Evolutionary conservation across 495 filamentous ascomycete genomes (phyloP), one percentile per base, ranked within the genome.

Genomic region (Annulohypoxylon bovei): DNA sequence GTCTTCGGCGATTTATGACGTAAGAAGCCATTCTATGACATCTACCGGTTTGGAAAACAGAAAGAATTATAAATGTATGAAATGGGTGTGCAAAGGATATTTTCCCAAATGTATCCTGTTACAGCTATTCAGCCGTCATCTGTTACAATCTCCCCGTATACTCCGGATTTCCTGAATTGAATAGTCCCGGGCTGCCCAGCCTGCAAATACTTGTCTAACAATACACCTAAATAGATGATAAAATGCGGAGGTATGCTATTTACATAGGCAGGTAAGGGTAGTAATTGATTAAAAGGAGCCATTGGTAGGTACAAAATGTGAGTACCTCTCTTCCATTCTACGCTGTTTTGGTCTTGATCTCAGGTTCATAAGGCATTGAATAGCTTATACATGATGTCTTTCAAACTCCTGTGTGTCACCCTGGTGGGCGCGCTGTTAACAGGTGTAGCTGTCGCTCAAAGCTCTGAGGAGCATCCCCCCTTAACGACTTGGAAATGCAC

Each of bases 401-500:
- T 53, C 57, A 74, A 76, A 64, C 42, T 76, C 37, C 52, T 70
- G 4, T 68, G 65, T 50, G 50, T 53, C 32, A 35, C 70, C 62
- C 57, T 77, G 16, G 16, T 62, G 60, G 57, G 60, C 63, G 64
- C 61, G 28, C 50, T 76, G 25, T 59, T 76, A 47, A 55, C 67
- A 22, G 12, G 50, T 11, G 68, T 44, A 14, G 60, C 72, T 35
- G 49, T 62, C 18, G 62, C 54, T 16, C 67, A 74, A 60, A 74
- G 72, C 28, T 76, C 76, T 0, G 81, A 82, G 52, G 50, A 74
- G 14, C 74, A 79, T 49, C 80, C 80, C 18, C 60, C 72, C 7
- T 74, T 84, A 1, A 64, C 71, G 25, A 83, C 82, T 22, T 81
- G 73, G 72, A 80, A 80, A 73, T 84, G 82, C 63, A 82, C 76